Conservation (phyloP, 495 filamentous ascomycete genomes). For the Lentithecium fluviatile region DNA sequence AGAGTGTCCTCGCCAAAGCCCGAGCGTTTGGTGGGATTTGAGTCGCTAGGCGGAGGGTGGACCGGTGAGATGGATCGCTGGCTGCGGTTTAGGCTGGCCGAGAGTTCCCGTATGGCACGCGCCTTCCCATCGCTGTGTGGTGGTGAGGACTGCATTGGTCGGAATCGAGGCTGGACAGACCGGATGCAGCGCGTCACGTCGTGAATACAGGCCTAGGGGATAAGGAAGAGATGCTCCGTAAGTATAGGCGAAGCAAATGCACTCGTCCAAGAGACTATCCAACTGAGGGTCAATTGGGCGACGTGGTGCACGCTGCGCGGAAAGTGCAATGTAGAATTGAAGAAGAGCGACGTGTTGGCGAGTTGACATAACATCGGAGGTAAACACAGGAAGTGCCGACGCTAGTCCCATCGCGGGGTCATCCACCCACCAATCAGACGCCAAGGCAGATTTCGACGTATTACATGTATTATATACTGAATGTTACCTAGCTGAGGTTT, state of each 20-base stretch:
- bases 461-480: too few relatives aligned
- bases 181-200: slow-evolving; percentile 19
- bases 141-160: slow-evolving; percentile 30
- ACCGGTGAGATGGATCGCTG: slow-evolving; percentile 20
- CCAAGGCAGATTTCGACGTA: too few relatives aligned
- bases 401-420: slow-evolving; percentile 16
- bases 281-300: slow-evolving; percentile 18
- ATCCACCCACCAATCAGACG: slow-evolving; percentile 5
- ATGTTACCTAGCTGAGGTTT: too few relatives aligned
- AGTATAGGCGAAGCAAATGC: slow-evolving; percentile 10
- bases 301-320: slow-evolving; percentile 1
- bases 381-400: slow-evolving; percentile 27
- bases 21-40: slow-evolving; percentile 29
- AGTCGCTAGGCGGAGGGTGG: slow-evolving; percentile 26
- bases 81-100: slow-evolving; percentile 30
- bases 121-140: slow-evolving; percentile 33
- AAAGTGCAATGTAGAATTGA: slow-evolving; percentile 32
- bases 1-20: slow-evolving; percentile 1
- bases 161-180: not conserved
- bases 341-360: slow-evolving; percentile 22
- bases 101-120: slow-evolving; percentile 32
- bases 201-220: slow-evolving; percentile 21
- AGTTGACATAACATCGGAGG: slow-evolving; percentile 10
- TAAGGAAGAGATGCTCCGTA: slow-evolving; percentile 23
- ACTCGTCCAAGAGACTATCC: slow-evolving; percentile 13